Evolutionary conservation across 495 filamentous ascomycete genomes (phyloP).

Genomic region (Lophiotrema nucula): DNA sequence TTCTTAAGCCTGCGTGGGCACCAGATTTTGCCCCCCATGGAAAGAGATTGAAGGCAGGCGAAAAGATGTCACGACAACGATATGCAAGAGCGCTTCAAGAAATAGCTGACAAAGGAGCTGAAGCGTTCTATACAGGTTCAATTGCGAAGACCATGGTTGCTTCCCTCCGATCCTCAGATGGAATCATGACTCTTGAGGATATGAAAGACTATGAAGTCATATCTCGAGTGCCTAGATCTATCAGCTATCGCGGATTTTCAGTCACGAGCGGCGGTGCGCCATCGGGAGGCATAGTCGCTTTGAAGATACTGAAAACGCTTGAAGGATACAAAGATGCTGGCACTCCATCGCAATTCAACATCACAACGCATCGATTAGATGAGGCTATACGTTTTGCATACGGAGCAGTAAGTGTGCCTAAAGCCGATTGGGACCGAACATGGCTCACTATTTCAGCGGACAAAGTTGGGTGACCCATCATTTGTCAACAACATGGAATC

Average conservation of each 20-base stretch:
- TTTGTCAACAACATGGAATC: neutral
- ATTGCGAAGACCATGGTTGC: slow-evolving; percentile 16
- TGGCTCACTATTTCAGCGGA: neutral
- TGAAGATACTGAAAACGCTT: neutral
- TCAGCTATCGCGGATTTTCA: too few relatives aligned
- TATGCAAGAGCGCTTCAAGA: neutral
- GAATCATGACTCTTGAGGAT: slow-evolving; percentile 78
- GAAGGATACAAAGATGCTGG: slow-evolving; percentile 50
- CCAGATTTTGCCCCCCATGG: neutral
- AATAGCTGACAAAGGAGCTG: neutral
- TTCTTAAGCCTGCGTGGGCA: too few relatives aligned
- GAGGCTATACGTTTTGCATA: slow-evolving; percentile 89
- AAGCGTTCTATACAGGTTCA: neutral
- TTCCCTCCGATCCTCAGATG: slow-evolving; percentile 60
- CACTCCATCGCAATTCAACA: slow-evolving; percentile 66
- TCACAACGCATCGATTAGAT: slow-evolving; percentile 73
- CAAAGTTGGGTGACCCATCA: neutral
- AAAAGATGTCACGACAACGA: neutral
- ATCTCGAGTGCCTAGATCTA: slow-evolving; percentile 55
- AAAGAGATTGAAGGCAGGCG: neutral
- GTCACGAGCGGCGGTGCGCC: too few relatives aligned
- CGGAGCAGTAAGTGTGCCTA: slow-evolving; percentile 56
- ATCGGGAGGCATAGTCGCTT: neutral
- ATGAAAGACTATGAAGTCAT: slow-evolving; percentile 63
- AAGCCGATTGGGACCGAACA: slow-evolving; percentile 51